phyloP scores from a whole-genome alignment of 768 basidiomycete genomes.

The Tricholoma sp. region DNA sequence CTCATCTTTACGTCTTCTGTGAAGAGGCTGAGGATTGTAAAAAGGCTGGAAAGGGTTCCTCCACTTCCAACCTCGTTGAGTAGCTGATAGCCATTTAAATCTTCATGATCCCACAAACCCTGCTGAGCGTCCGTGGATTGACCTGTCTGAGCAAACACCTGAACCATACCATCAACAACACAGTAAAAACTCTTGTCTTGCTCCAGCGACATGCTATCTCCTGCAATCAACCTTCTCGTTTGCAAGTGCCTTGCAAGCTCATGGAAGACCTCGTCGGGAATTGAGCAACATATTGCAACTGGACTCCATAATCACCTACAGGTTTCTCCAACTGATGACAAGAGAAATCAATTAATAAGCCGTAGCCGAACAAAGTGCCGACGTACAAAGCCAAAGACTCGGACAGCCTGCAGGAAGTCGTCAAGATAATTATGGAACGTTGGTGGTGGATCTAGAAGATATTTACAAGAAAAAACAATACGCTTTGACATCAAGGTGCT shows the following conservation, averaged over 20 bases:
- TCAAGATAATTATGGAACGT: constrained; percentile 95
- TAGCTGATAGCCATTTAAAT: constrained; percentile 93
- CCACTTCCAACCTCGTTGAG: constrained; percentile 96
- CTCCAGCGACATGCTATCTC: constrained; percentile 88
- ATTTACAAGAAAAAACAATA: constrained; percentile 1
- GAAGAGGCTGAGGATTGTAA: constrained; percentile 95
- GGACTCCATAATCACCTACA: constrained; percentile 37
- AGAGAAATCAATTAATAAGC: neutral
- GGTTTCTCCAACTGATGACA: constrained; percentile 74
- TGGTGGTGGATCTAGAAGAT: constrained; percentile 49
- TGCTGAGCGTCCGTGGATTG: constrained; percentile 41
- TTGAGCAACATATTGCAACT: neutral
- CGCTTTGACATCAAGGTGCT: neutral
- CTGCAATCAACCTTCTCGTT: constrained; percentile 91
- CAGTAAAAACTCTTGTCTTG: constrained; percentile 96
- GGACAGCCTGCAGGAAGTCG: constrained; percentile 93
- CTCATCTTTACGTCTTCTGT: constrained; percentile 91
- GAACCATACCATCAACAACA: constrained; percentile 95
- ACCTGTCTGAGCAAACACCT: constrained; percentile 80
- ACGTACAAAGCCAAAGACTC: constrained; percentile 91
- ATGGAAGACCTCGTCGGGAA: constrained; percentile 72
- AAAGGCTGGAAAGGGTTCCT: constrained; percentile 91
- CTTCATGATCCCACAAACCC: constrained; percentile 74
- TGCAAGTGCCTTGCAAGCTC: constrained; percentile 95
- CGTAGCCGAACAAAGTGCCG: neutral